These are phyloP conservation scores for Nannochloropsis gaditana DNA, from an alignment of 108 stramenopile genomes.

Conservation along the genomic window DNA sequence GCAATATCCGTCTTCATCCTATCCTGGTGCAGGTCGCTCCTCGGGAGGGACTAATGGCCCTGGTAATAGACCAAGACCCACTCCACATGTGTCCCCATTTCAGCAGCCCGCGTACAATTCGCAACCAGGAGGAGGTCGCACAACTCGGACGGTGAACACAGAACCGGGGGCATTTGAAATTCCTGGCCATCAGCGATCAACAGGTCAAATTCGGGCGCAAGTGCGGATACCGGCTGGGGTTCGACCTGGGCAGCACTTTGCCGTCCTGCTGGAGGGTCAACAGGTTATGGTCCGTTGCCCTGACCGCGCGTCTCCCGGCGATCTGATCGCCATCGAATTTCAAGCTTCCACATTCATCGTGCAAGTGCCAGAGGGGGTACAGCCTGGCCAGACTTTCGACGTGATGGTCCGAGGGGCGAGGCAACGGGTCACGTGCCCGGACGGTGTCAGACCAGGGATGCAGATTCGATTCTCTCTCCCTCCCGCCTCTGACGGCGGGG, in stretches of 20 bases:
- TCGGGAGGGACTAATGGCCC: background rate
- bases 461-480: conserved; percentile 48
- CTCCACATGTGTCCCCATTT: background rate
- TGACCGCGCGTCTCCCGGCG: conserved; percentile 11
- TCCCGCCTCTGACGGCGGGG: conserved; percentile 22
- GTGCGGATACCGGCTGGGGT: conserved; percentile 23
- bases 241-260: conserved; percentile 20
- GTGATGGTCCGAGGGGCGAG: conserved; percentile 50
- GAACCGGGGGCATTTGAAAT: background rate
- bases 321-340: background rate
- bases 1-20: background rate
- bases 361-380: conserved; percentile 44
- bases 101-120: background rate
- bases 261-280: conserved; percentile 18
- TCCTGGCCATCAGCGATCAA: background rate
- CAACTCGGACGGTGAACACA: background rate
- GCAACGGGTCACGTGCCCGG: conserved; percentile 47
- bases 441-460: conserved; percentile 47
- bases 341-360: conserved; percentile 23
- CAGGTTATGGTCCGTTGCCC: conserved; percentile 10
- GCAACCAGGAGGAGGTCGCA: background rate
- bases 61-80: background rate
- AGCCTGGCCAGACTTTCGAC: conserved; percentile 50
- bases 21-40: background rate
- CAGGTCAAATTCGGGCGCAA: conserved; percentile 14